Evolutionary conservation across 192 early-diverging fungal species (phyloP), one percentile per base, ranked within the genome.

Genomic region (Entomortierella chlamydospora): DNA sequence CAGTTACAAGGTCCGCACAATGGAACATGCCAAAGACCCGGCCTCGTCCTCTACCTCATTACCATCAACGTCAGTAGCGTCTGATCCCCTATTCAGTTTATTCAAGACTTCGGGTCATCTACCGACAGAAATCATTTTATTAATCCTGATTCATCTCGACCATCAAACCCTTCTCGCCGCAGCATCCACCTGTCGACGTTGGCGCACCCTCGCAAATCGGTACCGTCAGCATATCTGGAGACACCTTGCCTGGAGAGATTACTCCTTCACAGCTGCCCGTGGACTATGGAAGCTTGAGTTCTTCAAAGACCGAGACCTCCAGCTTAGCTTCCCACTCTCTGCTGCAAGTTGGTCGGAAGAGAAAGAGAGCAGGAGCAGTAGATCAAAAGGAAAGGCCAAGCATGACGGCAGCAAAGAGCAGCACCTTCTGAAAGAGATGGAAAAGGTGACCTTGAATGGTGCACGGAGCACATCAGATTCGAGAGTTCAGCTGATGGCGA

Each of bases 211-310:
- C 26, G 65, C 65, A 26, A 42, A 50, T 29, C 58, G 61, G 10
- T 68, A 77, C 13, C 65, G 65, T 11, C 73, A 77, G 23, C 68
- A 68, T 45, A 51, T 77, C 15, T 77, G 73, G 73, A 52, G 60
- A 20, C 73, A 63, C 26, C 34, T 77, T 0, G 64, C 65, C 8
- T 39, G 31, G 39, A 49, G 59, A 26, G 73, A 77, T 45, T 77
- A 54, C 20, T 62, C 60, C 18, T 77, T 77, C 28, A 77, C 73
- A 1, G 65, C 64, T 20, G 65, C 73, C 2, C 30, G 73, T 3
- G 65, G 65, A 26, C 73, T 63, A 23, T 77, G 73, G 73, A 77
- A 77, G 42, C 73, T 77, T 10, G 60, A 68, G 17, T 68, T 77
- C 31, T 20, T 63, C 5, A 55, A 49, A 22, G 73, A 77, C 50